Evolutionary conservation across 805 yeast genomes (phyloP).

Genomic region (Pichia eremophila): DNA sequence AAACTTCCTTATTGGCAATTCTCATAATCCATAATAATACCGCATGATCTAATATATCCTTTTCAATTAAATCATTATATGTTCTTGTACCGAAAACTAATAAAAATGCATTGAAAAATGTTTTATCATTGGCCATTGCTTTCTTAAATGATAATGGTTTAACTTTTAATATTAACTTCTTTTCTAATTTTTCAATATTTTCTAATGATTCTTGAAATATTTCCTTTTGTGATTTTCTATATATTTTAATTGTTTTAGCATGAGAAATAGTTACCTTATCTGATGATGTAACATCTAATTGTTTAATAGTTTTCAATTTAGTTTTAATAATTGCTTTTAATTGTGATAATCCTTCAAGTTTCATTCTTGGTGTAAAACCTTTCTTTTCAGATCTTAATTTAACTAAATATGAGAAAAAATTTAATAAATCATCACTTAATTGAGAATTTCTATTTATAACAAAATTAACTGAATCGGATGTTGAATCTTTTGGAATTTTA

Average conservation of each 20-base stretch:
- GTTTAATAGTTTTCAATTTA: slow-evolving; percentile 36
- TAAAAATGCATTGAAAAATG: slow-evolving; percentile 35
- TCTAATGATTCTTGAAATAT: slow-evolving; percentile 39
- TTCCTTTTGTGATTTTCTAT: slow-evolving; percentile 39
- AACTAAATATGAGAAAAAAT: slow-evolving; percentile 47
- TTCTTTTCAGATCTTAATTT: slow-evolving; percentile 38
- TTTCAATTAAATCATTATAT: slow-evolving; percentile 40
- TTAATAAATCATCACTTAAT: slow-evolving; percentile 35
- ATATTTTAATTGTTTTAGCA: slow-evolving; percentile 32
- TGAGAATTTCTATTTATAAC: slow-evolving; percentile 17
- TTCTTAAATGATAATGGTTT: slow-evolving; percentile 51
- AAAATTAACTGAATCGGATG: slow-evolving; percentile 31
- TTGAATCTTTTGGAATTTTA: slow-evolving; percentile 31
- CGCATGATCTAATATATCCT: slow-evolving; percentile 46
- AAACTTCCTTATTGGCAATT: slow-evolving; percentile 36
- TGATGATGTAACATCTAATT: slow-evolving; percentile 19
- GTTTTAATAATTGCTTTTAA: slow-evolving; percentile 40
- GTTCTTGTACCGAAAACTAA: slow-evolving; percentile 47
- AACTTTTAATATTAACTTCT: slow-evolving; percentile 31
- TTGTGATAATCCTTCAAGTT: slow-evolving; percentile 52
- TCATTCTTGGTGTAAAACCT: slow-evolving; percentile 40
- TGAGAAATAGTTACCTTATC: slow-evolving; percentile 16
- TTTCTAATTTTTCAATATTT: slow-evolving; percentile 36
- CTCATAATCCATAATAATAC: slow-evolving; percentile 58
- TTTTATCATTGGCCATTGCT: slow-evolving; percentile 31